Conservation (phyloP, 78 protist genomes). For the Cavenderia fasciculata region DNA sequence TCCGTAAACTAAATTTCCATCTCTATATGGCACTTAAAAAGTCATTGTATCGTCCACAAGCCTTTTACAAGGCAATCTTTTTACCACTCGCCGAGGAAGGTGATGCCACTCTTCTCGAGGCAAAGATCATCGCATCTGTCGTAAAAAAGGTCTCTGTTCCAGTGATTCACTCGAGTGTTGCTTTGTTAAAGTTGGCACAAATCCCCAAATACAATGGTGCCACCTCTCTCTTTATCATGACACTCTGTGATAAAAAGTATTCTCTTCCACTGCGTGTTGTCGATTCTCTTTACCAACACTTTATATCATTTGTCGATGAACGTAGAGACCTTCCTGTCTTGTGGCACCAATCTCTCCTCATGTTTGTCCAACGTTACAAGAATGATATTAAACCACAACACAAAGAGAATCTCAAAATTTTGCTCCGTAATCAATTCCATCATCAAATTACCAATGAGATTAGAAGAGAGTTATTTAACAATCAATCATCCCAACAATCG, state of each 20-base stretch:
- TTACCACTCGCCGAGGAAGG: conserved; percentile 94
- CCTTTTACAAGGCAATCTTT: conserved; percentile 96
- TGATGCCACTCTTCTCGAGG: conserved; percentile 85
- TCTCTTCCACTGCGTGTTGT: conserved; percentile 94
- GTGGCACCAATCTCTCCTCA: conserved; percentile 94
- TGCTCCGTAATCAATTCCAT: conserved; percentile 89
- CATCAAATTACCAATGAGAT: conserved; percentile 89
- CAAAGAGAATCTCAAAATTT: conserved; percentile 65
- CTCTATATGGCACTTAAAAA: conserved; percentile 90
- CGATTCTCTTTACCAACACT: conserved; percentile 88
- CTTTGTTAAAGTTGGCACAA: conserved; percentile 82
- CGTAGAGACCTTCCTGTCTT: conserved; percentile 89
- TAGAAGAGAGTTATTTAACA: conserved; percentile 89
- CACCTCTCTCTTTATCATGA: conserved; percentile 80
- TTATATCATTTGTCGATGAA: conserved; percentile 38
- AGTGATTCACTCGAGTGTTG: conserved; percentile 88
- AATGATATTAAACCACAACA: conserved; percentile 90
- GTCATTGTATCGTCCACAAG: conserved; percentile 94
- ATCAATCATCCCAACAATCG: too few species aligned
- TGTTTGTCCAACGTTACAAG: conserved; percentile 92
- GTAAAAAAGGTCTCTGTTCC: conserved; percentile 87
- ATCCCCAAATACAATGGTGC: conserved; percentile 61
- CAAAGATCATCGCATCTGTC: conserved; percentile 81
- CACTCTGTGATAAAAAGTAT: conserved; percentile 93
- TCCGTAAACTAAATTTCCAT: conserved; percentile 92